These are phyloP conservation scores for Anthostomella pinea DNA, from an alignment of 2,329 filamentous ascomycete species.

Conservation along the genomic window DNA sequence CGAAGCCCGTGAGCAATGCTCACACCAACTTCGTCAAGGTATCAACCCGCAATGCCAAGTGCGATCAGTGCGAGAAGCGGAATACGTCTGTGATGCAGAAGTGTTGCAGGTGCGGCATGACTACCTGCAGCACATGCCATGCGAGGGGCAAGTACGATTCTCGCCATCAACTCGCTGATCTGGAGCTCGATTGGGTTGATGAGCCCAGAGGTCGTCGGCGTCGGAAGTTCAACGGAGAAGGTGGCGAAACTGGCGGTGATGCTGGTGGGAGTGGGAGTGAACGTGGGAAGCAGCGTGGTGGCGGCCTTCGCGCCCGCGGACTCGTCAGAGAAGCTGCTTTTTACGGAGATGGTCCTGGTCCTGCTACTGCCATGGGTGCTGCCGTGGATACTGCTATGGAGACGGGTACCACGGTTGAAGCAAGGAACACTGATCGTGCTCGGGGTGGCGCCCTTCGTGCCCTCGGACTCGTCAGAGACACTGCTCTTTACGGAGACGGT, in stretches of 20 bases:
- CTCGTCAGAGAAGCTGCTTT: too few species aligned
- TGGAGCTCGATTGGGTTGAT: conserved; percentile 12
- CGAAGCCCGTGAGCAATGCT: too few species aligned
- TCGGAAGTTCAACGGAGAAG: not conserved
- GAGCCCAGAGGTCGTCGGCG: not conserved
- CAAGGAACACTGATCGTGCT: too few species aligned
- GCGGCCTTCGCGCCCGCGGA: too few species aligned
- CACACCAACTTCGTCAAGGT: conserved; percentile 9
- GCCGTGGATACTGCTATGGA: too few species aligned
- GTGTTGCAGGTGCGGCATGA: conserved; percentile 13
- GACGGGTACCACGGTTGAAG: too few species aligned
- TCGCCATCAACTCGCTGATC: conserved; percentile 8
- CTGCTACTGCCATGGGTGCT: too few species aligned
- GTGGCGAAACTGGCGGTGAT: not conserved
- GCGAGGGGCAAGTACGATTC: conserved; percentile 6
- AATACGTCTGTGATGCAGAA: conserved; percentile 12
- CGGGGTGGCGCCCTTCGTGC: too few species aligned
- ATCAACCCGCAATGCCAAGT: not conserved
- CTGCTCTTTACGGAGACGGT: too few species aligned
- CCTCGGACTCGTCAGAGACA: too few species aligned
- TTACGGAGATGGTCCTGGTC: too few species aligned
- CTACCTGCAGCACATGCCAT: conserved; percentile 16
- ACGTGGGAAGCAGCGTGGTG: not conserved
- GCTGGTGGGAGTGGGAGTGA: not conserved
- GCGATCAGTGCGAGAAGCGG: conserved; percentile 8